Conservation (phyloP, 108 stramenopile species). For the Nitzschia palea region DNA sequence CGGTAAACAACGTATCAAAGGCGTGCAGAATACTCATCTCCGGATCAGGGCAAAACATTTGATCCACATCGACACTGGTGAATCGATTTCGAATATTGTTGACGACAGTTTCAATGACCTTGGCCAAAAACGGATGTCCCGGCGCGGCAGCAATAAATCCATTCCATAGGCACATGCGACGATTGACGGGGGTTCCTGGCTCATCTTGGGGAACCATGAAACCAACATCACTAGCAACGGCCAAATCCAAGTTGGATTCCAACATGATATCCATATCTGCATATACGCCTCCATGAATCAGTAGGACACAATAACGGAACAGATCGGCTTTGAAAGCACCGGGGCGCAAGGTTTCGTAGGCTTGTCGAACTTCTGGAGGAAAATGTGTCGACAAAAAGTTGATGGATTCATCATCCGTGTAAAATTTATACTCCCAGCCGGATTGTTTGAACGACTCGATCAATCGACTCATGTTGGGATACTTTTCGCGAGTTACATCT, state of each 20-base stretch:
- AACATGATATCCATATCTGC: slow-evolving; percentile 87
- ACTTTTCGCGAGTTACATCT: slow-evolving; percentile 37
- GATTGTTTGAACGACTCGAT: slow-evolving; percentile 72
- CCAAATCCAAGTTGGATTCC: slow-evolving; percentile 73
- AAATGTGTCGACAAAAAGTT: slow-evolving; percentile 67
- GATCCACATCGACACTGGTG: slow-evolving; percentile 74
- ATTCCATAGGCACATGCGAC: slow-evolving; percentile 85
- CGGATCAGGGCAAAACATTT: slow-evolving; percentile 68
- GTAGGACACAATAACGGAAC: slow-evolving; percentile 80
- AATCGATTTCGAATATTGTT: slow-evolving; percentile 85
- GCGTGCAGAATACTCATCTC: slow-evolving; percentile 73
- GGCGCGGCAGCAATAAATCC: slow-evolving; percentile 86
- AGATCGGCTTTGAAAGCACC: slow-evolving; percentile 85
- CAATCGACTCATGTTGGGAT: slow-evolving; percentile 72
- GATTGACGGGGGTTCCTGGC: slow-evolving; percentile 55
- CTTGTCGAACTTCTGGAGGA: slow-evolving; percentile 68
- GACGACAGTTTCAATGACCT: slow-evolving; percentile 79
- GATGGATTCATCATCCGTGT: slow-evolving; percentile 56
- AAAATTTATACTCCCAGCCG: slow-evolving; percentile 80
- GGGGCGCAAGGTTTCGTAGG: slow-evolving; percentile 68
- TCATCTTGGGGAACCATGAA: slow-evolving; percentile 83
- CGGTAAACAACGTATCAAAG: slow-evolving; percentile 74
- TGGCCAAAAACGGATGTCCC: slow-evolving; percentile 79
- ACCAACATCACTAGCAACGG: slow-evolving; percentile 67
- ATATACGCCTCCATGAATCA: slow-evolving; percentile 84